These are phyloP conservation scores for Cydonia oblonga DNA, from an alignment of 331 rosid genomes.

Conservation along the genomic window DNA sequence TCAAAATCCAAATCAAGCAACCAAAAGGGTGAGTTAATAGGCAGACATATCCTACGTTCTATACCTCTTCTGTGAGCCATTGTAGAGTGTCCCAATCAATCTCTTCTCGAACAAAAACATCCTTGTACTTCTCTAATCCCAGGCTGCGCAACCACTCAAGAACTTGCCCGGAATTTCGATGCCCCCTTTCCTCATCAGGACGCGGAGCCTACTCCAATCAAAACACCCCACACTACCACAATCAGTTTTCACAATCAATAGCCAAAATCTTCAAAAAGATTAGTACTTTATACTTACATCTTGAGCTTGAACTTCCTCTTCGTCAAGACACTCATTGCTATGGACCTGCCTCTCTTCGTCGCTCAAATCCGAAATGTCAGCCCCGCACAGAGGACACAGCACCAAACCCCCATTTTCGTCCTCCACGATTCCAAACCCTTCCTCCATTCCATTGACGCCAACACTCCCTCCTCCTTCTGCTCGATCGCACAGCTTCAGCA, in stretches of 20 bases:
- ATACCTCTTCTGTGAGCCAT: too few relatives aligned
- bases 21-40: not conserved
- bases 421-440: constrained; percentile 6
- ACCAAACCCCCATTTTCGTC: constrained; percentile 18
- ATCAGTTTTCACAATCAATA: not conserved
- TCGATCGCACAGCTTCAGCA: constrained; percentile 40
- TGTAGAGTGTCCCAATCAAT: too few relatives aligned
- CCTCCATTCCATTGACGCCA: not conserved
- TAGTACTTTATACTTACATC: constrained; percentile 22
- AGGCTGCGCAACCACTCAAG: constrained; percentile 46
- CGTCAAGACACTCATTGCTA: constrained; percentile 65
- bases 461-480: constrained; percentile 16
- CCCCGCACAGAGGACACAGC: constrained; percentile 62
- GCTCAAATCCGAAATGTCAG: constrained; percentile 56
- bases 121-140: constrained; percentile 63
- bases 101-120: constrained; percentile 64
- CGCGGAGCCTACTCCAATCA: constrained; percentile 23
- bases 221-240: not conserved
- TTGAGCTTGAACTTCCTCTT: constrained; percentile 23
- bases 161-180: constrained; percentile 19
- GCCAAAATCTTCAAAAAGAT: not conserved
- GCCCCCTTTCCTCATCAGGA: constrained; percentile 15
- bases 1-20: not conserved
- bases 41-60: not conserved
- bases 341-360: constrained; percentile 52